Base-by-base conservation (phyloP, 2,329 filamentous ascomycete genomes). In the Fusarium haematococcum region DNA sequence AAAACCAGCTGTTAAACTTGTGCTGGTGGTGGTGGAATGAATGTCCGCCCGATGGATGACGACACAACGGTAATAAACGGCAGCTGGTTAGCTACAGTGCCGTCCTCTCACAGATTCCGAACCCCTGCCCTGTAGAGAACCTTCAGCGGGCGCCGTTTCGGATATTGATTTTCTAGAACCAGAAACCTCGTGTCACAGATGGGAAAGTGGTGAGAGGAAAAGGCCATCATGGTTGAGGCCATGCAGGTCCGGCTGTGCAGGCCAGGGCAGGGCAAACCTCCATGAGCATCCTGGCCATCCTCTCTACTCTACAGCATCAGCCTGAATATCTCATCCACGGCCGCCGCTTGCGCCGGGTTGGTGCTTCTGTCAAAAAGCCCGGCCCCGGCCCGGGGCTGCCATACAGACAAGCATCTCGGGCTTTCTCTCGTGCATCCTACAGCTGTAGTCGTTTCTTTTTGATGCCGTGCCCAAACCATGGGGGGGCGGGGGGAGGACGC, bases 371-470 rank as follows among this genome's bases (percentile, higher is more conserved):
- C 20, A 57, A 37, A 37, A 30, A 32, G 27, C 43, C 73, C 63
- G 69, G 69, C 27, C 65, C 71, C 66, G 71, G 71, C 64, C 71
- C 71, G 67, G 71, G 65, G 27, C 43, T 20, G 58, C 58, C 30
- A 61, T 30, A 35, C 18, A 35, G 57, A 32, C 16, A 52, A 27
- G 48, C 27, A 32, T 54, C 18, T 52, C 48, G 48, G 48, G 39
- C 57, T 45, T 52, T 37, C 43, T 56, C 65, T 48, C 58, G 30
- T 68, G 57, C 32, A 52, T 52, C 48, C 56, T 61, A 37, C 59
- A 63, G 20, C 6, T 39, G 30, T 39, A 37, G 25, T 13, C 48
- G 18, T 56, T 37, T 52, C 30, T 50, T 68, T 67, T 68, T 52
- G 48, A 48, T 48, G 41, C 41, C 30, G 20, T 37, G 48, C 10